Conservation (phyloP, 768 basidiomycete genomes). For the Trametes elegans region DNA sequence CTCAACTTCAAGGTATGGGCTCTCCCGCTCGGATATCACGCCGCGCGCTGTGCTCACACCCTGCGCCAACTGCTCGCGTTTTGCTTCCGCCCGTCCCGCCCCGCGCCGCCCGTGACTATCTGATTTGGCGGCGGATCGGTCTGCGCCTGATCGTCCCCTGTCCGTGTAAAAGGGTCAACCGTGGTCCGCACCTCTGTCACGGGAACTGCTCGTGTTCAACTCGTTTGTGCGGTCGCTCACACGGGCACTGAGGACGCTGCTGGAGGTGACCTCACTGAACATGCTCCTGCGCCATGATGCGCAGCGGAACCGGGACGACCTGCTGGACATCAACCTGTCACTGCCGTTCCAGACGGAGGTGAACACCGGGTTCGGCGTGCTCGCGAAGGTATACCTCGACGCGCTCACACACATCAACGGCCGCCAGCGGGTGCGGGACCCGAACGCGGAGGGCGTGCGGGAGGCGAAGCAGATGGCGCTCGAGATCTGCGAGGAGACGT, state of each 20-base stretch:
- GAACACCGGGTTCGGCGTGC: slow-evolving; percentile 96
- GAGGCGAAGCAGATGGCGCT: slow-evolving; percentile 86
- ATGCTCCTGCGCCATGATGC: slow-evolving; percentile 91
- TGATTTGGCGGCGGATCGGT: slow-evolving; percentile 10
- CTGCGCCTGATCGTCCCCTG: slow-evolving; percentile 12
- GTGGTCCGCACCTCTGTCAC: slow-evolving; percentile 95
- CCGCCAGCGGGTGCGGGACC: slow-evolving; percentile 71
- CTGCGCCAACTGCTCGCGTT: slow-evolving; percentile 5
- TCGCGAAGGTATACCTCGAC: slow-evolving; percentile 96
- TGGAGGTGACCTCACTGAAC: slow-evolving; percentile 90
- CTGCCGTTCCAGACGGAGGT: slow-evolving; percentile 95
- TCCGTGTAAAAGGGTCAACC: slow-evolving; percentile 60
- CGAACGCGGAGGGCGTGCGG: slow-evolving; percentile 73
- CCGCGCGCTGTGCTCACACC: slow-evolving; percentile 1
- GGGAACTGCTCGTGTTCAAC: slow-evolving; percentile 97
- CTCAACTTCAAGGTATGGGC: slow-evolving; percentile 83
- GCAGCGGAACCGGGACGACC: slow-evolving; percentile 81
- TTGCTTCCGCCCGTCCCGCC: neutral
- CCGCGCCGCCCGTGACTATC: neutral
- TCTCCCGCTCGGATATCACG: neutral
- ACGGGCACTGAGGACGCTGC: slow-evolving; percentile 82
- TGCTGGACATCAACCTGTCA: slow-evolving; percentile 88
- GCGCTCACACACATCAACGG: slow-evolving; percentile 87
- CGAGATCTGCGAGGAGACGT: slow-evolving; percentile 91
- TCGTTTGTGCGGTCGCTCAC: slow-evolving; percentile 92